phyloP scores from a whole-genome alignment of 106 monocot genomes.

The Apostasia shenzhenica region DNA sequence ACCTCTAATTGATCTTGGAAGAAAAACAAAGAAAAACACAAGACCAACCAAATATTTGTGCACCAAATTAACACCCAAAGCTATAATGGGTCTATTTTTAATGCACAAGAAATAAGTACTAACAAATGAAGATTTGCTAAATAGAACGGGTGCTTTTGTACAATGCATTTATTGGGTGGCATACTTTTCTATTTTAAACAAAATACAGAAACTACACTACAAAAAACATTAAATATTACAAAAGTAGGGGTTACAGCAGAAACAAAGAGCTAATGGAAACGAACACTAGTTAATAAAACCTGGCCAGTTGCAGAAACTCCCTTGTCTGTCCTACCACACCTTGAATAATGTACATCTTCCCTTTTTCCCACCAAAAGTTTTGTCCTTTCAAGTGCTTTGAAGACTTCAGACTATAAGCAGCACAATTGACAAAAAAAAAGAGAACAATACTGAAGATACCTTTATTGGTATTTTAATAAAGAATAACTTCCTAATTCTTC shows the following conservation, averaged over 20 bases:
- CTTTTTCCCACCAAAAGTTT: constrained; percentile 60
- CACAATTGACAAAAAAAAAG: constrained; percentile 2
- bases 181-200: background rate
- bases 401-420: constrained; percentile 74
- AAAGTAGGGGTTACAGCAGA: background rate
- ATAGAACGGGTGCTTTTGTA: background rate
- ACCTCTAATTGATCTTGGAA: too few species aligned
- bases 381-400: constrained; percentile 85
- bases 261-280: background rate
- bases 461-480: background rate
- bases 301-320: constrained; percentile 96
- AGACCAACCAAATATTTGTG: too few species aligned
- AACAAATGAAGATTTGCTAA: background rate
- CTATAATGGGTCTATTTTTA: too few species aligned
- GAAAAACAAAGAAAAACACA: too few species aligned
- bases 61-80: too few species aligned
- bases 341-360: constrained; percentile 62
- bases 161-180: background rate
- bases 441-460: background rate
- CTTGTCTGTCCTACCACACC: constrained; percentile 97
- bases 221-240: background rate
- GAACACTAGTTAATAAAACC: constrained; percentile 23
- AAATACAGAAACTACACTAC: background rate
- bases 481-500: background rate
- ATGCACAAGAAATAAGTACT: too few species aligned